Percentiles rank a stretch among this genome's conserved stretches.
These are phyloP conservation scores for Kodamaea hsintzibuensis DNA, from an alignment of 805 yeast genomes.

Conservation along the genomic window DNA sequence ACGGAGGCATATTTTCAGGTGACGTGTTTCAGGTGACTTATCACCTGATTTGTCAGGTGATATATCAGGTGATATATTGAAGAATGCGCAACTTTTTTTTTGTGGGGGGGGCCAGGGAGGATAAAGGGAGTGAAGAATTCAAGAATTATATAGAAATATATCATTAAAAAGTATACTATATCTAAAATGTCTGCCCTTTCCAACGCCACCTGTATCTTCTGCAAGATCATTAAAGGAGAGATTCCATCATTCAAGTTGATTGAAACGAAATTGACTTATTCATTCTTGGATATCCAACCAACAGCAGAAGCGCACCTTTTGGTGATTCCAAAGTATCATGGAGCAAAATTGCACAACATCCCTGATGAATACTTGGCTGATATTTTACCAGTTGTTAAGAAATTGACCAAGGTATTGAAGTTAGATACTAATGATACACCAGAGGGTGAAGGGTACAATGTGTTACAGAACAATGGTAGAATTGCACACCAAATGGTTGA, in stretches of 20 bases:
- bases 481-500: conserved; percentile 95
- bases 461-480: conserved; percentile 90
- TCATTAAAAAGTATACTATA: conserved; percentile 4
- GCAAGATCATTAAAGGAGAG: conserved; percentile 93
- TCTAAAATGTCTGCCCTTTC: conserved; percentile 21
- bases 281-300: conserved; percentile 93
- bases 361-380: conserved; percentile 92
- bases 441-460: conserved; percentile 76
- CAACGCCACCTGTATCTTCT: conserved; percentile 78
- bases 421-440: conserved; percentile 62
- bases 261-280: conserved; percentile 79
- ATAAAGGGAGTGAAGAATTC: background rate
- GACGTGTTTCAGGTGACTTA: background rate
- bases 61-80: background rate
- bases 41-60: background rate
- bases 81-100: background rate
- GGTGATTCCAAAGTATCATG: conserved; percentile 91
- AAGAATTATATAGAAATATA: no score
- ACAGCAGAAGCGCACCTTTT: conserved; percentile 85
- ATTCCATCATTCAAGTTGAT: conserved; percentile 89
- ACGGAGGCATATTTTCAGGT: background rate
- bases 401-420: conserved; percentile 70
- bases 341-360: conserved; percentile 86
- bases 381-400: conserved; percentile 84
- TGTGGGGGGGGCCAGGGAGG: background rate